Conservation (phyloP, 495 filamentous ascomycete genomes). For the Bombardia bombarda region DNA sequence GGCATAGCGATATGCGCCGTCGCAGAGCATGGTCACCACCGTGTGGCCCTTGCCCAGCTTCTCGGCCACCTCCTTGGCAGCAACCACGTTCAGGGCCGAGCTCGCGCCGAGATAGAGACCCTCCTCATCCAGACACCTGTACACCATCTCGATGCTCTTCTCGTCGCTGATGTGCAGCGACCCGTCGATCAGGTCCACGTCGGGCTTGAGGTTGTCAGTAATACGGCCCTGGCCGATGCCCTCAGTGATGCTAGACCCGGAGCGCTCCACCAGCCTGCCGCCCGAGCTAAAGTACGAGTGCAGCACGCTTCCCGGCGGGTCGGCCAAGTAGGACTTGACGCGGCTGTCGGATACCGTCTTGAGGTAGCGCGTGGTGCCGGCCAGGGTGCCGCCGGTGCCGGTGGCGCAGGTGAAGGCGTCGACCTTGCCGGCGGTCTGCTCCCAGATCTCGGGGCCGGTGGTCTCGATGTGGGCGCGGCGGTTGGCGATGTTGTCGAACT, state of each 20-base stretch:
- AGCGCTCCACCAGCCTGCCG: conserved; percentile 72
- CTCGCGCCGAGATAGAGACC: conserved; percentile 94
- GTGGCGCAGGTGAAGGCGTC: conserved; percentile 96
- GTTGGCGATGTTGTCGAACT: conserved; percentile 96
- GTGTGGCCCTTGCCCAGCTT: conserved; percentile 83
- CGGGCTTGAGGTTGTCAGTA: conserved; percentile 83
- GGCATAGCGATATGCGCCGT: conserved; percentile 94
- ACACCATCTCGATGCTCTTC: conserved; percentile 96
- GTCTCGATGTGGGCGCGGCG: conserved; percentile 92
- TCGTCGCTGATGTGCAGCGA: conserved; percentile 80
- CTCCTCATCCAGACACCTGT: conserved; percentile 93
- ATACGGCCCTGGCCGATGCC: conserved; percentile 97
- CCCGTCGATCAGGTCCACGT: conserved; percentile 80
- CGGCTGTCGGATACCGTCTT: conserved; percentile 72
- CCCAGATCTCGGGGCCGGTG: conserved; percentile 94
- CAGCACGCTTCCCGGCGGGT: conserved; percentile 86
- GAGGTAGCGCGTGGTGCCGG: conserved; percentile 81
- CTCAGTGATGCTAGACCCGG: conserved; percentile 87
- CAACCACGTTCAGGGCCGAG: conserved; percentile 87
- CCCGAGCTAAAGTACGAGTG: conserved; percentile 86
- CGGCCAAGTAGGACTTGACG: conserved; percentile 87
- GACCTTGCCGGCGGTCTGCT: conserved; percentile 78
- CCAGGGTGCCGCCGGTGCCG: conserved; percentile 86
- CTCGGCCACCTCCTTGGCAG: conserved; percentile 89
- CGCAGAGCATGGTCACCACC: conserved; percentile 87